Base-by-base conservation (phyloP, 208 protist species). In the Porcisia deanei region DNA sequence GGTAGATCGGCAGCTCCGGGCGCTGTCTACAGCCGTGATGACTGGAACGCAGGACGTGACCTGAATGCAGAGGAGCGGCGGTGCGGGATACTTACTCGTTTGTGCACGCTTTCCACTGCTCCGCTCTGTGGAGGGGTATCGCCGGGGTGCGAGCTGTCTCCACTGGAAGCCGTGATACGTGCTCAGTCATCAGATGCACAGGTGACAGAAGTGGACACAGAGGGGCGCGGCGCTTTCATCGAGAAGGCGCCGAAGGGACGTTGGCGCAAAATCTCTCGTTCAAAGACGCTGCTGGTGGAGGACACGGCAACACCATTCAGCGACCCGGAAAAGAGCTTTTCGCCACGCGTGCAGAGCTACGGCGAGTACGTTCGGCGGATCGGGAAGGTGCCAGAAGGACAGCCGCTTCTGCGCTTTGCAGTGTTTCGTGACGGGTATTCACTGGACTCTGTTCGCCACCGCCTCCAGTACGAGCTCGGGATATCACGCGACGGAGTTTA, bases 251-350 rank as follows among this genome's bases (percentile, higher is more conserved):
- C 90, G 30, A 90, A 88, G 37, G 87, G 81, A 2, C 77, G 85
- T n/a, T 97, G 93, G 91, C 82, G 84, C 8, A 97, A 97, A 75
- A 79, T 97, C 18, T 86, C 84, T 0, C 86, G 90, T 0, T 55
- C 83, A 30, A 87, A 89, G 74, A 91, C 85, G 34, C 30, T 94
- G 9, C 80, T 93, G 30, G 74, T 96, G 8, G 91, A 97, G 78
- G 83, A 94, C 75, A 80, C 85, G 20, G 16, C 81, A n/a, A 71
- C 37, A 12, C 84, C 74, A 47, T 97, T 97, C 75, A 86, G 88
- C 75, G 76, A 93, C 64, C 84, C 88, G 1, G 67, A 83, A 4
- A 96, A 96, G 67, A 81, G 86, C 18, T 89, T 87, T 64, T 75
- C 73, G 30, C 89, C 90, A 22, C 83, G 84, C 6, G 77, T 93